Percentiles rank a stretch among this genome's conserved stretches.
These are phyloP conservation scores for Crithidia acanthocephali DNA, from an alignment of 208 protist genomes.

Conservation along the genomic window DNA sequence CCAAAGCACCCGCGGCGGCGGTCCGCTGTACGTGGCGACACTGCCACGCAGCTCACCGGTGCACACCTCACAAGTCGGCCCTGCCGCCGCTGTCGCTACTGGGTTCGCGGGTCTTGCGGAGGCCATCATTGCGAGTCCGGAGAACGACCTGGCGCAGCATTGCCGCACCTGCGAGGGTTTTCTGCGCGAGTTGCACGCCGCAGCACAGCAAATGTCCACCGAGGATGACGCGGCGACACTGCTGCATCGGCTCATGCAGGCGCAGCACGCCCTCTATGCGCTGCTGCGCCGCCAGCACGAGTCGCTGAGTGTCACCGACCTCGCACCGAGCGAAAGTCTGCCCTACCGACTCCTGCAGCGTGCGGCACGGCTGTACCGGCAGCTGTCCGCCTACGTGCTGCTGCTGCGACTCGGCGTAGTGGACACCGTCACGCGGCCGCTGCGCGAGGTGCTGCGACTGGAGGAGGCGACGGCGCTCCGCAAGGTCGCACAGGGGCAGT, in stretches of 20 bases:
- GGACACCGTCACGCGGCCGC: slow-evolving; percentile 30
- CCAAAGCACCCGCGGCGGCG: slow-evolving; percentile 46
- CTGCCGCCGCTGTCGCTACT: background rate
- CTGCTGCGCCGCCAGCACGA: slow-evolving; percentile 58
- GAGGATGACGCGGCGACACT: slow-evolving; percentile 26
- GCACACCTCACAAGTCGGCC: slow-evolving; percentile 19
- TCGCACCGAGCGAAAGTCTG: slow-evolving; percentile 42
- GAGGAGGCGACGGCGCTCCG: slow-evolving; percentile 28
- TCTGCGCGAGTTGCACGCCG: slow-evolving; percentile 24
- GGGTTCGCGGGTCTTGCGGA: slow-evolving; percentile 30
- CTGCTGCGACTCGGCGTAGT: slow-evolving; percentile 32
- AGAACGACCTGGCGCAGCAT: slow-evolving; percentile 44
- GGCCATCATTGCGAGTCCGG: slow-evolving; percentile 47
- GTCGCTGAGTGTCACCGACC: slow-evolving; percentile 34
- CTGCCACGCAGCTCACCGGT: slow-evolving; percentile 43
- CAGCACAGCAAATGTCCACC: slow-evolving; percentile 8
- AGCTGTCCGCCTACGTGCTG: slow-evolving; percentile 38
- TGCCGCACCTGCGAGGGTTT: slow-evolving; percentile 44
- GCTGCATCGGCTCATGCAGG: slow-evolving; percentile 43
- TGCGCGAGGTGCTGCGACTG: slow-evolving; percentile 47
- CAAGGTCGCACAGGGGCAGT: slow-evolving; percentile 30
- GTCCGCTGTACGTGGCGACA: slow-evolving; percentile 52
- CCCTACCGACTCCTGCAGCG: slow-evolving; percentile 47
- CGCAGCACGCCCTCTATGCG: slow-evolving; percentile 55
- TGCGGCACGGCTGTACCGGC: slow-evolving; percentile 34